Percentiles rank a stretch among this genome's conserved stretches.
Conservation (phyloP, 108 stramenopile genomes). For the Aureococcus anophagefferens region DNA sequence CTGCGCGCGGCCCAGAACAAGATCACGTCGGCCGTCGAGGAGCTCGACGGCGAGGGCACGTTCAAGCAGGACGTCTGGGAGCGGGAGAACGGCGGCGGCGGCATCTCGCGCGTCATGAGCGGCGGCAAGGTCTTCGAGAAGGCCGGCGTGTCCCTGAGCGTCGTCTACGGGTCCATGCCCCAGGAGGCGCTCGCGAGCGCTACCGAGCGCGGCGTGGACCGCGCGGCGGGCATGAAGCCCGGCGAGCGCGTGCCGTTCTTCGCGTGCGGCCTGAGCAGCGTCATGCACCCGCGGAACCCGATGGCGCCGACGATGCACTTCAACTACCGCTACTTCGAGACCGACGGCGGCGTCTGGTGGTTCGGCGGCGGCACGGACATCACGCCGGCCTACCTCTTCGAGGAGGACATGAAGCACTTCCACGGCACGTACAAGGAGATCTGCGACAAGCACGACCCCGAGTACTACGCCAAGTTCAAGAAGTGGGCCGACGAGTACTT, state of each 20-base stretch:
- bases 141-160: slow-evolving; percentile 90
- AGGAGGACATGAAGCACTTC: slow-evolving; percentile 94
- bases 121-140: slow-evolving; percentile 96
- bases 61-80: slow-evolving; percentile 91
- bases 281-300: slow-evolving; percentile 97
- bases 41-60: slow-evolving; percentile 74
- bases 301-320: slow-evolving; percentile 96
- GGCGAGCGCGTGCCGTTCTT: slow-evolving; percentile 90
- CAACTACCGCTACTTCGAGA: slow-evolving; percentile 99
- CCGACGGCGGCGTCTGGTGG: slow-evolving; percentile 98
- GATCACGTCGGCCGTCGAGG: slow-evolving; percentile 78
- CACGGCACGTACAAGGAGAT: slow-evolving; percentile 95
- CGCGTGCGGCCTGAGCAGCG: slow-evolving; percentile 85
- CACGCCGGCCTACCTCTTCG: slow-evolving; percentile 88
- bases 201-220: slow-evolving; percentile 84
- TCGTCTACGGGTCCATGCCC: slow-evolving; percentile 88
- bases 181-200: slow-evolving; percentile 87
- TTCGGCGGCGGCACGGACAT: slow-evolving; percentile 99
- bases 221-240: slow-evolving; percentile 77
- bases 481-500: slow-evolving; percentile 97
- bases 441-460: slow-evolving; percentile 95
- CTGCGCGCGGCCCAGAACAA: slow-evolving; percentile 76
- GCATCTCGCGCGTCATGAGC: slow-evolving; percentile 80
- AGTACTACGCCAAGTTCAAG: slow-evolving; percentile 92
- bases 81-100: slow-evolving; percentile 87